phyloP scores from a whole-genome alignment of 352 stramenopile genomes.

The Globisporangium parvum region DNA sequence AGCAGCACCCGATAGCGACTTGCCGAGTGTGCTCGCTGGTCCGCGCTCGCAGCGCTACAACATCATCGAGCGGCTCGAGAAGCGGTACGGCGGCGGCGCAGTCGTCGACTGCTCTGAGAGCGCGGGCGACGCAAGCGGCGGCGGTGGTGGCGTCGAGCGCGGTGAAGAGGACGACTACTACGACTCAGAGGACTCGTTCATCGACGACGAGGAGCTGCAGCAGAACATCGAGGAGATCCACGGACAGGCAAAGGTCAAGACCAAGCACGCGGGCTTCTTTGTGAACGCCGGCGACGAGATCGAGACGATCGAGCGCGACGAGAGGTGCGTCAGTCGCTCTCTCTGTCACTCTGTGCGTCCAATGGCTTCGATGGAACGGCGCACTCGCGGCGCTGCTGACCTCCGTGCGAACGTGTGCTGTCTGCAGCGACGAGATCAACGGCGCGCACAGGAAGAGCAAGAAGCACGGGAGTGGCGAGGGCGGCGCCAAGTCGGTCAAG shows the following conservation, averaged over 20 bases:
- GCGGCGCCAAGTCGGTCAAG: constrained; percentile 39
- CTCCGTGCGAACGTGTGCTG: neutral
- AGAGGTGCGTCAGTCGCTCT: constrained; percentile 7
- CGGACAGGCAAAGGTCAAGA: constrained; percentile 64
- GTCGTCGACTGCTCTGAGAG: constrained; percentile 43
- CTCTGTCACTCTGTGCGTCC: neutral
- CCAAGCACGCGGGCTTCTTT: constrained; percentile 86
- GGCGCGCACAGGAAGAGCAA: constrained; percentile 28
- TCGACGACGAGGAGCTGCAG: constrained; percentile 78
- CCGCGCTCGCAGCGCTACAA: constrained; percentile 58
- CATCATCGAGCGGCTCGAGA: constrained; percentile 85
- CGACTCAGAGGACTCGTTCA: constrained; percentile 87
- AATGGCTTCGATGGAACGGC: neutral
- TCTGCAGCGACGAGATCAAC: constrained; percentile 10
- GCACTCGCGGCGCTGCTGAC: neutral
- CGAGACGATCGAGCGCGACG: constrained; percentile 54
- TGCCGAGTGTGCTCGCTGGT: constrained; percentile 7
- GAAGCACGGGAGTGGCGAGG: constrained; percentile 35
- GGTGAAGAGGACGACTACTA: constrained; percentile 83
- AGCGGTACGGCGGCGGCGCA: constrained; percentile 69
- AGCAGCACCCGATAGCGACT: constrained; percentile 2
- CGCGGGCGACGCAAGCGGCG: constrained; percentile 1
- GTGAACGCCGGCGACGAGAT: constrained; percentile 84
- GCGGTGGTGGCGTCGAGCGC: constrained; percentile 22
- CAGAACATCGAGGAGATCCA: constrained; percentile 82